Evolutionary conservation across 257 asterid species (phyloP), one percentile per base, ranked within the genome.

Genomic region (Leptodermis oblonga): DNA sequence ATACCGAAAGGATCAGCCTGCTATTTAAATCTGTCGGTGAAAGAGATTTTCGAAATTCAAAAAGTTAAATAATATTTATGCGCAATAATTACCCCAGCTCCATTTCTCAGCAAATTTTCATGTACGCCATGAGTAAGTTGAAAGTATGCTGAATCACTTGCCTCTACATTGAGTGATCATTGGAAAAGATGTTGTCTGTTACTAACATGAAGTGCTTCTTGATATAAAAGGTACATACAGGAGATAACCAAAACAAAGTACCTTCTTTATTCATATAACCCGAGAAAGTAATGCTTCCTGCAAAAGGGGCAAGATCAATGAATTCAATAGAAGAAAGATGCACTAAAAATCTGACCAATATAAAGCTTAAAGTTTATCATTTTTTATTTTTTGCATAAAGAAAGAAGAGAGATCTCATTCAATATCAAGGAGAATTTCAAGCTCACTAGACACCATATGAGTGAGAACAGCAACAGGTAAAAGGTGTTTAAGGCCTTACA

Each of bases 71-170:
- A 71, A 49, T 53, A 76, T 10, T 26, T 36, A 72, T 55, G 60
- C 68, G 74, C 70, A 77, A 59, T 70, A 61, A 53, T 74, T 73
- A 90, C 97, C 92, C 85, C 81, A n/a, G 53, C 66, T 48, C 62
- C 83, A 63, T 59, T 71, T 65, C 85, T 81, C 36, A 85, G 83
- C 83, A 93, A 76, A 67, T 86, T 82, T 75, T 81, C 86, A 69
- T 86, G 77, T 45, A 87, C 95, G 14, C 76, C 31, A 68, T 88
- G 87, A 70, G 89, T 73, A 59, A 93, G 93, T 70, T 83, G 79
- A 69, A 75, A 73, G 73, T 93, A 93, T 42, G 90, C 95, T n/a
- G 94, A 84, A 65, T 86, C 84, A 53, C 82, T 74, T 69, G 74
- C 62, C 70, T 80, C 85, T 67, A 65, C 68, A 73, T 87, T 85